Conservation (phyloP, 345 rosid species). For the Carallia brachiata region DNA sequence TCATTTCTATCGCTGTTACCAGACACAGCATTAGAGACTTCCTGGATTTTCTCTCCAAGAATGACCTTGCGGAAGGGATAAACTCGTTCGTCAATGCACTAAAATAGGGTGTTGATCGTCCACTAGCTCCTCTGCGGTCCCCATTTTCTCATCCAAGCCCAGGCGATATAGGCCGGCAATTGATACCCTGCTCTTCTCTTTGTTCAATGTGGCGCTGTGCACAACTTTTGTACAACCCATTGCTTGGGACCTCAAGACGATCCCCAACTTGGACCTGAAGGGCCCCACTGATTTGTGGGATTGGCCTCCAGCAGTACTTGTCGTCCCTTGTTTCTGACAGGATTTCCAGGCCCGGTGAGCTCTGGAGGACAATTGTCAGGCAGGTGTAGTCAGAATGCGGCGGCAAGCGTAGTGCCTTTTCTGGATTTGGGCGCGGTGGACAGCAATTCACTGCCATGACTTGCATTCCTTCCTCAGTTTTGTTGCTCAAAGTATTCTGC, state of each 20-base stretch:
- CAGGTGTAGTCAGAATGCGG: conserved; percentile 70
- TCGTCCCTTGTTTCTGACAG: conserved; percentile 29
- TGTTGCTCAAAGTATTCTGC: conserved; percentile 34
- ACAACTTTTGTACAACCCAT: conserved; percentile 59
- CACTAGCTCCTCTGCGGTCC: conserved; percentile 48
- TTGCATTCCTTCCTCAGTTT: conserved; percentile 55
- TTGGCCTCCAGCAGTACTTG: conserved; percentile 34
- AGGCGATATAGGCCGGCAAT: conserved; percentile 66
- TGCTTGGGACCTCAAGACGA: conserved; percentile 67
- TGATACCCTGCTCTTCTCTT: conserved; percentile 44
- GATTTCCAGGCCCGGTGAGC: conserved; percentile 55
- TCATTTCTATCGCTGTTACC: too few relatives aligned
- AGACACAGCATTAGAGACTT: conserved; percentile 50
- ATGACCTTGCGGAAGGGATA: conserved; percentile 44
- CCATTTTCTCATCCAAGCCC: conserved; percentile 62
- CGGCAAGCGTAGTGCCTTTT: conserved; percentile 45
- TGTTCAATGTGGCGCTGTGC: conserved; percentile 47
- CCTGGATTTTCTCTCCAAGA: conserved; percentile 46
- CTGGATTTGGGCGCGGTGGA: conserved; percentile 58
- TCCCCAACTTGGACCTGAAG: conserved; percentile 68
- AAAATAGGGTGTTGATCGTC: conserved; percentile 26
- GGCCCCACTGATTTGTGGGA: conserved; percentile 46
- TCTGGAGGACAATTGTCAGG: conserved; percentile 54
- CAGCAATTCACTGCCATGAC: conserved; percentile 57
- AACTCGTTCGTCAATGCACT: conserved; percentile 42